A percentile compares a stretch with the other conserved stretches of the same genome.
phyloP scores from a whole-genome alignment of 768 basidiomycete genomes.

The Lentinula lateritia region DNA sequence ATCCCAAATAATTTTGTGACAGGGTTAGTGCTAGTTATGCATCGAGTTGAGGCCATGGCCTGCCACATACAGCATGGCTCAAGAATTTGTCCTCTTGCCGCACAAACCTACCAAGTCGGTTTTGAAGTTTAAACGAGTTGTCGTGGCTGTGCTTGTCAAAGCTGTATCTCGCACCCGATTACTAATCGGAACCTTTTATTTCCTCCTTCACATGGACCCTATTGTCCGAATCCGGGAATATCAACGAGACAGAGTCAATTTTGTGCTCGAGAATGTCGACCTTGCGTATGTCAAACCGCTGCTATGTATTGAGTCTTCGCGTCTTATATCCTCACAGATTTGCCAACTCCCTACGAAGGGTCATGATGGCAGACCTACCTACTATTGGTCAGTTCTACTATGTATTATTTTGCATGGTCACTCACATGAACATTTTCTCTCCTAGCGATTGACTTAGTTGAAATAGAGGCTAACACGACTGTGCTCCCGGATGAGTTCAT shows the following conservation, averaged over 20 bases:
- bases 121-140: background rate
- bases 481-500: constrained; percentile 97
- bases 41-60: too few species aligned
- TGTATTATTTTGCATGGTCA: background rate
- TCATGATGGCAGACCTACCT: constrained; percentile 95
- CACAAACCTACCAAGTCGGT: background rate
- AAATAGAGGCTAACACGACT: constrained; percentile 85
- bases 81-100: too few species aligned
- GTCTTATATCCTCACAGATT: constrained; percentile 47
- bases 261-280: constrained; percentile 94
- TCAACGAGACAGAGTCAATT: constrained; percentile 82
- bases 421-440: background rate
- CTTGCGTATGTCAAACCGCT: constrained; percentile 61
- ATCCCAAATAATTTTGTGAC: too few species aligned
- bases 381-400: constrained; percentile 71
- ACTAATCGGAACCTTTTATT: background rate
- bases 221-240: constrained; percentile 80
- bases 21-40: too few species aligned
- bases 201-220: constrained; percentile 37
- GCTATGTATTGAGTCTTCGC: constrained; percentile 8
- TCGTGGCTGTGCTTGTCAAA: background rate
- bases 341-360: constrained; percentile 90
- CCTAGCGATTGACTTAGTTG: constrained; percentile 90
- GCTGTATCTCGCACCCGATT: background rate
- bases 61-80: too few species aligned